These are phyloP conservation scores for Trametes meyenii DNA, from an alignment of 768 basidiomycete genomes.

Conservation along the genomic window DNA sequence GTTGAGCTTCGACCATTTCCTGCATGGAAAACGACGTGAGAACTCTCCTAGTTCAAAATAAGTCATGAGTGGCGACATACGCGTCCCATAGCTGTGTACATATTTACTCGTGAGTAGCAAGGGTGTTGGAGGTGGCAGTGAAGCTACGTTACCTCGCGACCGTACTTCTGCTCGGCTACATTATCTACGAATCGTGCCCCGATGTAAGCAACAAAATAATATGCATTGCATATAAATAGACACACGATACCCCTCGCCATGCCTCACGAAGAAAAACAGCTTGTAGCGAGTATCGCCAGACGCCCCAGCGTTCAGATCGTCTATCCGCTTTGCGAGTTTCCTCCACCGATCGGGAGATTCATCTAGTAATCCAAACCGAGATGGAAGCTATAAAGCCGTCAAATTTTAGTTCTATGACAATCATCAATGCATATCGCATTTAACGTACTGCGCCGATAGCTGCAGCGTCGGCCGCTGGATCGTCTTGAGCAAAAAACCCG, in stretches of 20 bases:
- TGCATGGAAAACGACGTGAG: conserved; percentile 28
- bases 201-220: neutral
- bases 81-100: neutral
- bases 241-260: conserved; percentile 77
- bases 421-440: neutral
- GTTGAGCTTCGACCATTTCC: conserved; percentile 64
- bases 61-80: neutral
- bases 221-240: too few relatives aligned
- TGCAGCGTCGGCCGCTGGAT: conserved; percentile 30
- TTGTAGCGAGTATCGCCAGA: conserved; percentile 52
- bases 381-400: conserved; percentile 46
- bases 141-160: conserved; percentile 39
- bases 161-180: conserved; percentile 61
- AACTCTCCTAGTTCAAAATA: neutral
- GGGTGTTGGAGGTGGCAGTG: neutral
- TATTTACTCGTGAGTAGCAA: neutral
- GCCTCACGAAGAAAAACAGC: conserved; percentile 65
- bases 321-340: conserved; percentile 45
- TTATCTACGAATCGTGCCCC: conserved; percentile 53
- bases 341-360: conserved; percentile 51
- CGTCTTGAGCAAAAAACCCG: conserved; percentile 49
- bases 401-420: neutral
- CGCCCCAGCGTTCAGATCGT: conserved; percentile 48
- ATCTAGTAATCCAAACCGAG: conserved; percentile 63
- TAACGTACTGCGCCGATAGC: conserved; percentile 35